Evolutionary conservation across 1,139 yeast genomes (phyloP), one percentile per base, ranked within the genome.

Genomic region (Protomyces pachydermus): DNA sequence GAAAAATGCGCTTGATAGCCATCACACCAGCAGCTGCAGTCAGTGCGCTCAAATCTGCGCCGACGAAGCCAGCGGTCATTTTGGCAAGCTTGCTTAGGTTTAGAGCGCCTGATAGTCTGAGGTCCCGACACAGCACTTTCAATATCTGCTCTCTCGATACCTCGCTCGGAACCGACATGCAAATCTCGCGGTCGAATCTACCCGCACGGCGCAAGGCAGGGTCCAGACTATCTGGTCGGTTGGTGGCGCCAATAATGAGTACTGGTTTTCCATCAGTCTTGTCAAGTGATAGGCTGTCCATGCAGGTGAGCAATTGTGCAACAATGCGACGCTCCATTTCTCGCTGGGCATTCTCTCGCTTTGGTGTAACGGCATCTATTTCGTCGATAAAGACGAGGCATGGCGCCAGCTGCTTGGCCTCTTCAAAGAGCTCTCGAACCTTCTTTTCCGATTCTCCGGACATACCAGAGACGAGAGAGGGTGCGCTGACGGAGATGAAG

Each of bases 381-480:
- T 91, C 97, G 75, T 93, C 99, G 74, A 93, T 86, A 72, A 93
- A 93, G 63, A 93, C 82, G 50, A 93, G 77, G 74, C 98, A 91
- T 2, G 98, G 98, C 0, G 98, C 98, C 65, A 91, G 74, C 6
- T 82, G 72, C 71, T 87, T 88, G 1, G 98, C 98, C 73, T 95
- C 98, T 54, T 91, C 97, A 72, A 93, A 93, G 50, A 93, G 80
- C 68, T 93, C 98, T 68, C 98, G 80, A 18, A 93, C 80, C 73
- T 91, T 91, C 78, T 93, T 93, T 74, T 95, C 98, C 66, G 95
- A 86, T 75, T 93, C 99, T 54, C 98, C 98, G n/a, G 97, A 89
- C 98, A 93, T 93, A n/a, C 99, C 98, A 66, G 97, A 88, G 0
- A 93, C 98, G 5, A 95, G 90, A 0, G 97, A 88, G 0, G 98